Conservation (phyloP, 768 basidiomycete genomes). For the Boletus rubropictus region DNA sequence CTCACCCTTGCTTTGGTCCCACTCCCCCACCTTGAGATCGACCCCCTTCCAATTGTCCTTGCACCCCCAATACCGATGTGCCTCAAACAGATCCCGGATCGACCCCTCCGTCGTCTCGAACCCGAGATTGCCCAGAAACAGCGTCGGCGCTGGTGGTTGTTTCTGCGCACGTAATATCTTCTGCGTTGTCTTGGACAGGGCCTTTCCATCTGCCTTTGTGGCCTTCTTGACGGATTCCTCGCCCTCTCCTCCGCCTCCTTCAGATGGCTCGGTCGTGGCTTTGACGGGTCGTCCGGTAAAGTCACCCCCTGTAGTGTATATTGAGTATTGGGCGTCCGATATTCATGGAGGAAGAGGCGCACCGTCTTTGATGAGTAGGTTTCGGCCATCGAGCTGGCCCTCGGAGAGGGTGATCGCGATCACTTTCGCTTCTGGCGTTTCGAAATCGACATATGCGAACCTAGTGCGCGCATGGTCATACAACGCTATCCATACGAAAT, state of each 20-base stretch:
- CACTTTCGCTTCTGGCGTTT: constrained; percentile 64
- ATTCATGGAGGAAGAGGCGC: constrained; percentile 10
- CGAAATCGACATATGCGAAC: constrained; percentile 96
- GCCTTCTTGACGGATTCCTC: constrained; percentile 22
- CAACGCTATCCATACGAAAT: not conserved
- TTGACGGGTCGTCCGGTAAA: constrained; percentile 62
- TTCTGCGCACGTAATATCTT: constrained; percentile 75
- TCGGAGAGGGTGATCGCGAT: constrained; percentile 81
- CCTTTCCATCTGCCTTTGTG: constrained; percentile 24
- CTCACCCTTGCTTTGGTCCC: constrained; percentile 1
- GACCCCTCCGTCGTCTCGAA: constrained; percentile 82
- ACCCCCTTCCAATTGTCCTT: constrained; percentile 32
- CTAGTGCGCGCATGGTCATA: constrained; percentile 37
- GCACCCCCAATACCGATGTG: constrained; percentile 38
- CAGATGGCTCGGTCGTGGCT: constrained; percentile 30
- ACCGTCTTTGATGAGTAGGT: constrained; percentile 92
- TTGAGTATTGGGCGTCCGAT: not conserved
- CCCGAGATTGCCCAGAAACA: constrained; percentile 91
- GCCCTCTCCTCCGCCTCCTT: constrained; percentile 23
- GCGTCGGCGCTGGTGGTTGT: constrained; percentile 75
- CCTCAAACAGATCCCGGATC: constrained; percentile 68
- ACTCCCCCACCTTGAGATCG: constrained; percentile 29
- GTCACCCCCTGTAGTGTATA: constrained; percentile 51
- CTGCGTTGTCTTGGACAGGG: constrained; percentile 62
- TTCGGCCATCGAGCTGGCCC: constrained; percentile 73